Percentiles rank a stretch among this genome's conserved stretches.
Evolutionary conservation across 2,329 filamentous ascomycete genomes (phyloP).

Genomic region (Byssoonygena ceratinophila): DNA sequence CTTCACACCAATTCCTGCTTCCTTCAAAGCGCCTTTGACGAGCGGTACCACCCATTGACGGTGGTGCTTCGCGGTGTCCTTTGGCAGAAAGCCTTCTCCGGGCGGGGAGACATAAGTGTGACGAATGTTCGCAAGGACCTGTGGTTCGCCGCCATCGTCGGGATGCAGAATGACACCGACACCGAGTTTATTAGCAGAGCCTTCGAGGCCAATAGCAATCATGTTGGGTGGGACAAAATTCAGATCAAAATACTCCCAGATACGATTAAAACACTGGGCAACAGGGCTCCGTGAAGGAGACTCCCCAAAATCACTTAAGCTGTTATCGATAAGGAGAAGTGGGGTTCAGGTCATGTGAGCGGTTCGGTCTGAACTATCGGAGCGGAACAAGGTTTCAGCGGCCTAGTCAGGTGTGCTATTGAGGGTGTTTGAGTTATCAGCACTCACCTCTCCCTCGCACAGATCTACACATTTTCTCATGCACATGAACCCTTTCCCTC

Average conservation of each 20-base stretch:
- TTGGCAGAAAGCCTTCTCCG: constrained; percentile 87
- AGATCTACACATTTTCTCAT: background rate
- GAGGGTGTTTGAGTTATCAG: background rate
- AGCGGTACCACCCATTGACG: constrained; percentile 70
- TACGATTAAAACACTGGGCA: no score
- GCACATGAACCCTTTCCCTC: background rate
- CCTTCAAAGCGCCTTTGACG: constrained; percentile 66
- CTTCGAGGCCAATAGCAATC: constrained; percentile 69
- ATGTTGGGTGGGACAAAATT: constrained; percentile 28
- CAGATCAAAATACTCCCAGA: no score
- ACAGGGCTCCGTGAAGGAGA: no score
- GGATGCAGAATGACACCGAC: constrained; percentile 79
- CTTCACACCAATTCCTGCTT: constrained; percentile 50
- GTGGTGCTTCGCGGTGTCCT: constrained; percentile 91
- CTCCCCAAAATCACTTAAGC: background rate
- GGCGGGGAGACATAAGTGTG: constrained; percentile 89
- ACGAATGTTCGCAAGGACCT: constrained; percentile 82
- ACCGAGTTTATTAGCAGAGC: constrained; percentile 95
- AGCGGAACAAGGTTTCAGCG: background rate
- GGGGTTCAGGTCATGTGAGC: constrained; percentile 6
- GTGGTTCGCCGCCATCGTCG: constrained; percentile 44
- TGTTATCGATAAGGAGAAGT: background rate
- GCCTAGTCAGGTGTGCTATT: background rate
- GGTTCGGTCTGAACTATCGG: constrained; percentile 13
- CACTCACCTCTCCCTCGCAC: background rate